Conservation (phyloP, 345 rosid species). For the Camelina sativa region DNA sequence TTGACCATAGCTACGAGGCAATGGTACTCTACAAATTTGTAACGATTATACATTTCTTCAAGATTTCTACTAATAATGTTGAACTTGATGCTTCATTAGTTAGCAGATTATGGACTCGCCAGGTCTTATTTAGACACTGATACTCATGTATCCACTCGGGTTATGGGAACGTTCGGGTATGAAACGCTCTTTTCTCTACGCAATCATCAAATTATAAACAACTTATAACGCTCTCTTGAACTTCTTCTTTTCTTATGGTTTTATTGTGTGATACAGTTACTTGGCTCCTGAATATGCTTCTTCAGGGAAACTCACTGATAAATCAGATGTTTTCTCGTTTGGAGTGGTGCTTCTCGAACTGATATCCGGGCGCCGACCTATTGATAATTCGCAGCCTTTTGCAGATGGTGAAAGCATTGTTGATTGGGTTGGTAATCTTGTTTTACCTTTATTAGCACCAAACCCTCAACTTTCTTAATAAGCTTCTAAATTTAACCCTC, state of each 20-base stretch:
- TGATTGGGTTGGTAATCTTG: slow-evolving; percentile 95
- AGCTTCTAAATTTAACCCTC: not conserved
- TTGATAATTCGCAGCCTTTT: slow-evolving; percentile 54
- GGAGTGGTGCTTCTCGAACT: slow-evolving; percentile 90
- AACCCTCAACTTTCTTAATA: not conserved
- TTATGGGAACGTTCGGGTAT: slow-evolving; percentile 53
- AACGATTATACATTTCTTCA: too few species aligned
- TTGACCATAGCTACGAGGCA: slow-evolving; percentile 74
- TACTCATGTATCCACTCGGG: too few species aligned
- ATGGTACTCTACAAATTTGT: slow-evolving; percentile 50
- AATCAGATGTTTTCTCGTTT: slow-evolving; percentile 86
- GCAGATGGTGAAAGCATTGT: slow-evolving; percentile 82
- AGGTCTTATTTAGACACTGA: too few species aligned
- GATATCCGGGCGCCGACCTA: slow-evolving; percentile 79
- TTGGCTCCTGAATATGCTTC: slow-evolving; percentile 93
- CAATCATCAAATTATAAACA: not conserved
- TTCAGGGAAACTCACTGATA: slow-evolving; percentile 83
- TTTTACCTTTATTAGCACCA: not conserved
- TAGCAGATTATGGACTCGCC: too few species aligned
- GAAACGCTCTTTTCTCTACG: slow-evolving; percentile 5
- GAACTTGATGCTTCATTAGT: too few species aligned
- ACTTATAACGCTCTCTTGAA: not conserved
- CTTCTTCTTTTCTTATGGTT: slow-evolving; percentile 5
- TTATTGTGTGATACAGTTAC: slow-evolving; percentile 55
- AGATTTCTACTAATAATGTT: slow-evolving; percentile 9